Evolutionary conservation across 2,329 filamentous ascomycete species (phyloP).

Genomic region (Beauveria pseudobassiana): DNA sequence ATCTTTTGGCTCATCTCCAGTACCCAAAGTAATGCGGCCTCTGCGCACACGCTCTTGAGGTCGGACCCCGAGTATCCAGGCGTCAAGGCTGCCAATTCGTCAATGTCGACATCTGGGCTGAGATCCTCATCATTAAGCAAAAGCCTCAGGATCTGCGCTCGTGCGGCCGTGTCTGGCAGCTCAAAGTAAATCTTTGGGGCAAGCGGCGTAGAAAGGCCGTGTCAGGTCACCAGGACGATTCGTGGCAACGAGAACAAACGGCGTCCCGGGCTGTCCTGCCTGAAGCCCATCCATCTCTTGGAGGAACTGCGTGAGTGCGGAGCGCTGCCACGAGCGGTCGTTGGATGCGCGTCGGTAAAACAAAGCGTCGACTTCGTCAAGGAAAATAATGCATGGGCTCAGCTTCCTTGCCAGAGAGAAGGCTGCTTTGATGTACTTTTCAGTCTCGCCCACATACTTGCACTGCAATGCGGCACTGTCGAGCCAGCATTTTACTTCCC

Average conservation of each 20-base stretch:
- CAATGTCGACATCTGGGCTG: slow-evolving; percentile 31
- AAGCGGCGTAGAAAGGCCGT: slow-evolving; percentile 43
- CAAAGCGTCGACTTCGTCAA: slow-evolving; percentile 11
- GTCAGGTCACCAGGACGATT: slow-evolving; percentile 23
- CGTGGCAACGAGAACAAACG: slow-evolving; percentile 22
- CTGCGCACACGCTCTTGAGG: slow-evolving; percentile 40
- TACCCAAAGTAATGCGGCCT: neutral
- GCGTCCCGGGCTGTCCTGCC: neutral
- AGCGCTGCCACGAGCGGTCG: slow-evolving; percentile 11
- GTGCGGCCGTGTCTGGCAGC: slow-evolving; percentile 36
- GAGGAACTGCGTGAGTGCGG: slow-evolving; percentile 21
- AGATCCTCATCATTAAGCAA: slow-evolving; percentile 37
- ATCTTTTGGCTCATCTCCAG: neutral
- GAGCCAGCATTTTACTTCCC: slow-evolving; percentile 17
- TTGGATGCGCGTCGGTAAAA: slow-evolving; percentile 9
- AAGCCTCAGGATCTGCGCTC: slow-evolving; percentile 39
- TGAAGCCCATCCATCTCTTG: slow-evolving; percentile 21
- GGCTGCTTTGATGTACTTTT: slow-evolving; percentile 21
- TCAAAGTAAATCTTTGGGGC: slow-evolving; percentile 40
- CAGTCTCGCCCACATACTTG: slow-evolving; percentile 18
- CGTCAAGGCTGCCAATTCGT: slow-evolving; percentile 35
- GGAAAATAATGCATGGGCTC: slow-evolving; percentile 21
- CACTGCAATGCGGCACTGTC: slow-evolving; percentile 13
- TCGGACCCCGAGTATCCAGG: slow-evolving; percentile 44
- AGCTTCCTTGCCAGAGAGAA: slow-evolving; percentile 21